Percentiles rank a stretch among this genome's conserved stretches.
phyloP scores from a whole-genome alignment of 129 eudicot species.

The Tanacetum coccineum region DNA sequence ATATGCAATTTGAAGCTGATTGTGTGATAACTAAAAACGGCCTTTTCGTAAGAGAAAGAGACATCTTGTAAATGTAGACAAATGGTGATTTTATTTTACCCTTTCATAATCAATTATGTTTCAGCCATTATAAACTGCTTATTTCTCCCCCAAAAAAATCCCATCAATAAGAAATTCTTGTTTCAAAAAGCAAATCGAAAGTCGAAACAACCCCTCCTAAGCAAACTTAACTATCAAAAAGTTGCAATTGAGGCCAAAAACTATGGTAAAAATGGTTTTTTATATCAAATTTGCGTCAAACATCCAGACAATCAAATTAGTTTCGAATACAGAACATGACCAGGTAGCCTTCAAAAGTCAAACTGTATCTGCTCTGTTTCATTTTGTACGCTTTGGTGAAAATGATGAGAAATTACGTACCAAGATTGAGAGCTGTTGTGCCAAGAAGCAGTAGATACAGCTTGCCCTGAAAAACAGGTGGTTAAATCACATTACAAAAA shows the following conservation, averaged over 20 bases:
- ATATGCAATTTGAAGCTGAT: no score
- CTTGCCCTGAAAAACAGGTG: slow-evolving; percentile 55
- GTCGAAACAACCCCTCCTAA: no score
- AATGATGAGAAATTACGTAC: slow-evolving; percentile 27
- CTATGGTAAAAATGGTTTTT: not conserved
- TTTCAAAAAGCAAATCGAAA: not conserved
- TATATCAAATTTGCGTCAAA: no score
- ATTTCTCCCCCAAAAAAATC: no score
- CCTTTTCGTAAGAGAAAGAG: not conserved
- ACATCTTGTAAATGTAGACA: no score
- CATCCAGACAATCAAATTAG: no score
- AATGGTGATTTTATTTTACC: not conserved
- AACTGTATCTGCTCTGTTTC: not conserved
- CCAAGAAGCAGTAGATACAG: slow-evolving; percentile 87
- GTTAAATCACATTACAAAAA: not conserved
- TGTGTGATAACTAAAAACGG: not conserved
- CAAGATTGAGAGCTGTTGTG: slow-evolving; percentile 91
- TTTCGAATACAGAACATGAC: no score
- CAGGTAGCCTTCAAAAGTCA: not conserved
- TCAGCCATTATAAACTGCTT: not conserved
- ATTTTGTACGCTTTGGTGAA: not conserved
- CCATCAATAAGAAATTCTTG: no score
- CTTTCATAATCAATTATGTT: not conserved
- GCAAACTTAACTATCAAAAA: not conserved
- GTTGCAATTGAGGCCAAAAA: not conserved